Conservation (phyloP, 441 rosid species). For the Gossypium schwendimanii region DNA sequence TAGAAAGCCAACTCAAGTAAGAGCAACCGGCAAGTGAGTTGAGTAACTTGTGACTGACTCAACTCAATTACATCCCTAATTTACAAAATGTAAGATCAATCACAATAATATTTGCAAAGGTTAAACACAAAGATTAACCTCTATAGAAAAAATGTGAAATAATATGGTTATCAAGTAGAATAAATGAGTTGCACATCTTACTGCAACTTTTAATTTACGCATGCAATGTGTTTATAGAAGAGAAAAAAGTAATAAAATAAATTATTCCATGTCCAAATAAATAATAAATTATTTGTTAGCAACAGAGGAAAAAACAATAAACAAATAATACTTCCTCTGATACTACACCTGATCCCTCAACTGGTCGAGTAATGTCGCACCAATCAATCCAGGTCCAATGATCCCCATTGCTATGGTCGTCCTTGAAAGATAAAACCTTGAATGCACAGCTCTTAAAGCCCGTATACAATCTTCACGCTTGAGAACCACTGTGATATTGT, state of each 20-base stretch:
- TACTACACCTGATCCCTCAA: conserved; percentile 72
- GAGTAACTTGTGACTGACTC: neutral
- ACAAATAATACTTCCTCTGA: neutral
- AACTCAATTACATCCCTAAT: neutral
- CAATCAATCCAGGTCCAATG: conserved; percentile 87
- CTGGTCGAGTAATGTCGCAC: conserved; percentile 83
- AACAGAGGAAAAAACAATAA: neutral
- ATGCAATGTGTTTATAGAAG: neutral
- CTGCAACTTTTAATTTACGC: neutral
- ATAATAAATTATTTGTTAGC: neutral
- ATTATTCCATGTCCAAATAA: neutral
- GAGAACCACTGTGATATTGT: conserved; percentile 72
- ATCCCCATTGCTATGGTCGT: conserved; percentile 91
- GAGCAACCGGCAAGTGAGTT: neutral
- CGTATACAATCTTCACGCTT: conserved; percentile 80
- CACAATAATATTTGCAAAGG: neutral
- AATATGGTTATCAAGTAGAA: neutral
- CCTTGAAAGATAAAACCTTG: conserved; percentile 82
- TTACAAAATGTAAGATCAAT: conserved; percentile 6
- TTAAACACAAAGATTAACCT: neutral
- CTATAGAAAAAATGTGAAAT: neutral
- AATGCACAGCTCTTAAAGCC: conserved; percentile 90
- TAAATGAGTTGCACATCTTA: neutral
- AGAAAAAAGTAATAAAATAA: neutral
- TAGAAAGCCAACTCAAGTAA: neutral